Percentiles rank a stretch among this genome's conserved stretches.
Conservation (phyloP, 768 basidiomycete genomes). For the Pleurotus djamor region DNA sequence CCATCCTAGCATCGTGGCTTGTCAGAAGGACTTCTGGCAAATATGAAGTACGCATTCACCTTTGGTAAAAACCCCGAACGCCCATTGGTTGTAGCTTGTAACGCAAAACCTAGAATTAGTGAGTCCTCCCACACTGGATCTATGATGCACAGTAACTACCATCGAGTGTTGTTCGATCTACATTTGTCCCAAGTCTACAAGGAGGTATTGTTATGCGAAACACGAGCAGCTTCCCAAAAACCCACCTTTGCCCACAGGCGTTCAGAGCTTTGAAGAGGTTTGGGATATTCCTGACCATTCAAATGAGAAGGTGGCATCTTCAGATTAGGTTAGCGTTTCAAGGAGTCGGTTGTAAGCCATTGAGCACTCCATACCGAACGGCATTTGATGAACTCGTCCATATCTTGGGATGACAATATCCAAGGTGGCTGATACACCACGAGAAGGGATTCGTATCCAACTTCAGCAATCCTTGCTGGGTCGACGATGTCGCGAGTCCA, state of each 20-base stretch:
- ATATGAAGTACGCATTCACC: constrained; percentile 27
- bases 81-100: constrained; percentile 60
- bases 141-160: constrained; percentile 36
- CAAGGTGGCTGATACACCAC: constrained; percentile 63
- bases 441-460: constrained; percentile 34
- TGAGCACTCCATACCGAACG: constrained; percentile 27
- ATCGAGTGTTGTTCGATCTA: constrained; percentile 41
- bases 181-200: constrained; percentile 57
- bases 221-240: neutral
- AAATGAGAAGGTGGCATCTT: constrained; percentile 38
- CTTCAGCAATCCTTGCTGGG: constrained; percentile 10
- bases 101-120: constrained; percentile 17
- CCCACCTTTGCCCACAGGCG: constrained; percentile 60
- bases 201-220: neutral
- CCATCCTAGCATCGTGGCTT: constrained; percentile 37
- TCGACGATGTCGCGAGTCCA: constrained; percentile 26
- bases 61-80: constrained; percentile 58
- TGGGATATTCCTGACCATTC: constrained; percentile 30
- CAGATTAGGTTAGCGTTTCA: no score
- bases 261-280: constrained; percentile 37
- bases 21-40: neutral
- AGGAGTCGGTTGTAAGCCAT: constrained; percentile 7
- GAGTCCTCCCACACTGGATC: neutral
- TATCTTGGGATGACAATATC: constrained; percentile 51
- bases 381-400: constrained; percentile 49